These are phyloP conservation scores for Solanum chacoense DNA, from an alignment of 305 asterid genomes.

Conservation along the genomic window DNA sequence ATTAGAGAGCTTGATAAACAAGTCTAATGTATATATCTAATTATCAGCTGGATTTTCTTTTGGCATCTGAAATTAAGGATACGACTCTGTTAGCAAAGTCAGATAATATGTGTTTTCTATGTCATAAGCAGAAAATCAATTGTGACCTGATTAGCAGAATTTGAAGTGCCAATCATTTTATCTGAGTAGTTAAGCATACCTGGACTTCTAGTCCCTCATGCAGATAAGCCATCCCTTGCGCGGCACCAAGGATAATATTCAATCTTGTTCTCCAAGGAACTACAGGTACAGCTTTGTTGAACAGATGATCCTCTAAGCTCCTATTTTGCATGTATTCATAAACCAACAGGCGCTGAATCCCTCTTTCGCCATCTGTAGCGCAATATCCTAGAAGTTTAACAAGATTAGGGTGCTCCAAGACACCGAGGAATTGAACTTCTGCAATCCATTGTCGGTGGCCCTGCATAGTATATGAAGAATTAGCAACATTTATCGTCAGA, in stretches of 20 bases:
- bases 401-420: slow-evolving; percentile 68
- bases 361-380: slow-evolving; percentile 74
- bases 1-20: not conserved
- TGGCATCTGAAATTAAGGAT: not conserved
- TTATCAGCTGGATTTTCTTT: not conserved
- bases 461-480: slow-evolving; percentile 22
- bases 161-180: not conserved
- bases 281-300: slow-evolving; percentile 40
- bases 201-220: slow-evolving; percentile 72
- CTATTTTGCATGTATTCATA: slow-evolving; percentile 76
- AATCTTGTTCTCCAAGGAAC: slow-evolving; percentile 71
- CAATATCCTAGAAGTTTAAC: slow-evolving; percentile 88
- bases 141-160: not conserved
- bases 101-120: not conserved
- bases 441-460: slow-evolving; percentile 93
- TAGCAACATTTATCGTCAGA: not conserved
- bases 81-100: not conserved
- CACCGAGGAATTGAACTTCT: slow-evolving; percentile 87
- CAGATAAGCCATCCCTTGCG: slow-evolving; percentile 79
- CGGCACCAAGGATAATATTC: slow-evolving; percentile 71
- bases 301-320: slow-evolving; percentile 87
- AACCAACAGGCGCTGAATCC: slow-evolving; percentile 69
- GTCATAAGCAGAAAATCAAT: not conserved
- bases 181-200: slow-evolving; percentile 21
- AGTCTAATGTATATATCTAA: not conserved